Evolutionary conservation across 164 flowering plant genomes (phyloP).

Genomic region (Cinnamomum chago): DNA sequence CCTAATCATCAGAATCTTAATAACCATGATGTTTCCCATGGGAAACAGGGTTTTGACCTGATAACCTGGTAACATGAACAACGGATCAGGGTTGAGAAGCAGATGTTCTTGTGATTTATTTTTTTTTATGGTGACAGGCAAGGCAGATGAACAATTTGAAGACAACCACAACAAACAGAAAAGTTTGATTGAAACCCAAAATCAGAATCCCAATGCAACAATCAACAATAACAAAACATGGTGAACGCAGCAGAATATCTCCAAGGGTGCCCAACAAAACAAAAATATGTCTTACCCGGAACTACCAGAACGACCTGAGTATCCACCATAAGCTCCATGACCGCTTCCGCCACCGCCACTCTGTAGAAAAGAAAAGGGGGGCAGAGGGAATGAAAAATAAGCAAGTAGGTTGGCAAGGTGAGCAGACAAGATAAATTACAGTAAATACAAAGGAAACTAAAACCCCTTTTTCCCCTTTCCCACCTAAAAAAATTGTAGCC

Average conservation of each 20-base stretch:
- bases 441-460: neutral
- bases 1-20: constrained; percentile 31
- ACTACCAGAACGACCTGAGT: constrained; percentile 20
- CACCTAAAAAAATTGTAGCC: neutral
- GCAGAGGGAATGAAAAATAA: neutral
- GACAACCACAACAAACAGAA: neutral
- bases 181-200: neutral
- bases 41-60: constrained; percentile 60
- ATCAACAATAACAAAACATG: no score
- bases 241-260: neutral
- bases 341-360: constrained; percentile 35
- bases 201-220: constrained; percentile 1
- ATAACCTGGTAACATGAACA: constrained; percentile 51
- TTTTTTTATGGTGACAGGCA: neutral
- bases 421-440: neutral
- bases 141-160: neutral
- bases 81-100: constrained; percentile 8
- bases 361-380: constrained; percentile 1
- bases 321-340: constrained; percentile 71
- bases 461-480: neutral
- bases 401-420: neutral
- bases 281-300: constrained; percentile 4
- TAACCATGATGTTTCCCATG: constrained; percentile 76
- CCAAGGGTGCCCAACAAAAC: neutral
- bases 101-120: neutral